A percentile compares a stretch with the other conserved stretches of the same genome.
Conservation (phyloP, 2,329 filamentous ascomycete genomes). For the Sporothrix brunneoviolacea region DNA sequence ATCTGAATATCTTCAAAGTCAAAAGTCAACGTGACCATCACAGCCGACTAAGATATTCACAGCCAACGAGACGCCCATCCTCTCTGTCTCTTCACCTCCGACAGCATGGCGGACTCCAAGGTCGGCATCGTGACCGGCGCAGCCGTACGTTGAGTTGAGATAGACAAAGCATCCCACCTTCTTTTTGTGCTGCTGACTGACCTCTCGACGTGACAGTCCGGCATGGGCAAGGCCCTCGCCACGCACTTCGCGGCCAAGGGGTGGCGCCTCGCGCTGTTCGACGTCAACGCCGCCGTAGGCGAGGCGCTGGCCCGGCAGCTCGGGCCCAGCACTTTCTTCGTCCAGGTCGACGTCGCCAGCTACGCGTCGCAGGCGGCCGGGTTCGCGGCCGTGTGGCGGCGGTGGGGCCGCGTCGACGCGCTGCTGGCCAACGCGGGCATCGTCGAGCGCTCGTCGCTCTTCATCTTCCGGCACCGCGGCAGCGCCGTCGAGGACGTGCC, state of each 20-base stretch:
- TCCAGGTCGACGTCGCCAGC: slow-evolving; percentile 37
- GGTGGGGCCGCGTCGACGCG: slow-evolving; percentile 40
- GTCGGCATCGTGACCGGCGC: slow-evolving; percentile 16
- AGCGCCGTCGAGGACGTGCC: slow-evolving; percentile 10
- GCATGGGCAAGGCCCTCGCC: slow-evolving; percentile 13
- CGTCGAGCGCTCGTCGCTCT: slow-evolving; percentile 38
- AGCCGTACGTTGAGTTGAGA: slow-evolving; percentile 10
- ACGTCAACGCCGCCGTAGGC: slow-evolving; percentile 11
- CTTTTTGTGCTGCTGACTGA: no score
- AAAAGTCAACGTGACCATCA: no score
- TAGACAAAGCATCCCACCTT: not conserved
- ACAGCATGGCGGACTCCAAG: slow-evolving; percentile 6
- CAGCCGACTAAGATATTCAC: no score
- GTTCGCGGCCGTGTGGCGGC: slow-evolving; percentile 36
- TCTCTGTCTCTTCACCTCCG: not conserved
- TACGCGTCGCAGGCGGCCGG: slow-evolving; percentile 37
- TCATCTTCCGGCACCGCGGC: slow-evolving; percentile 25
- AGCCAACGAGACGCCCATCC: no score
- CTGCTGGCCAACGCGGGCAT: slow-evolving; percentile 46
- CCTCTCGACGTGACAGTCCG: no score
- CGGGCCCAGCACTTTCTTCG: slow-evolving; percentile 31
- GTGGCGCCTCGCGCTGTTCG: slow-evolving; percentile 10
- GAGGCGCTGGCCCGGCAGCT: slow-evolving; percentile 8
- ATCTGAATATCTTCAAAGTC: no score
- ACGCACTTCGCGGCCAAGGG: slow-evolving; percentile 27